These are phyloP conservation scores for Leishmania amazonensis DNA, from an alignment of 208 protist genomes.

Conservation along the genomic window DNA sequence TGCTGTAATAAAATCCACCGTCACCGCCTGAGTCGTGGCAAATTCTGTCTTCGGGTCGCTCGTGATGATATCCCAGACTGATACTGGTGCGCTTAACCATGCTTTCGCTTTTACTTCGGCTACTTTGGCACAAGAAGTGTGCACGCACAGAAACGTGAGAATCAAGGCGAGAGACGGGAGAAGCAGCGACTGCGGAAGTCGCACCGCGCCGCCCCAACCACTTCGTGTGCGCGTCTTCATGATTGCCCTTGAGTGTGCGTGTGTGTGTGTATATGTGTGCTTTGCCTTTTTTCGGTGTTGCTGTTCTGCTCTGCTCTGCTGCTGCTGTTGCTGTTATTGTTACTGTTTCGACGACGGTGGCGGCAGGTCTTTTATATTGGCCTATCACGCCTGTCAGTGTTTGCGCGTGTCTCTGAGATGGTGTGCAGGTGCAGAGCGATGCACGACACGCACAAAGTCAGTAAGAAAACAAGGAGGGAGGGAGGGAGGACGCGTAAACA, in stretches of 20 bases:
- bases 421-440: constrained; percentile 6
- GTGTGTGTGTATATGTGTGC: background rate
- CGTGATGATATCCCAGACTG: background rate
- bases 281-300: background rate
- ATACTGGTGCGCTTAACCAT: constrained; percentile 15
- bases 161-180: background rate
- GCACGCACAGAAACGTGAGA: background rate
- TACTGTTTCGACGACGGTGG: no score
- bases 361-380: background rate
- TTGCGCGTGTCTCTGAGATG: background rate
- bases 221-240: background rate
- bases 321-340: background rate
- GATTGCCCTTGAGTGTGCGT: background rate
- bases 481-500: background rate
- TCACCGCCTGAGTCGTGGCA: background rate
- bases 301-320: background rate
- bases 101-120: background rate
- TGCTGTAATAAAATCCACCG: background rate
- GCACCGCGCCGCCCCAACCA: background rate
- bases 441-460: no score
- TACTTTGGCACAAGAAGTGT: background rate
- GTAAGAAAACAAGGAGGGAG: constrained; percentile 3
- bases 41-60: background rate
- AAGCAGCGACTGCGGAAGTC: background rate
- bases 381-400: background rate